Conservation (phyloP, 2,329 filamentous ascomycete species). For the Cladosporium sp. region DNA sequence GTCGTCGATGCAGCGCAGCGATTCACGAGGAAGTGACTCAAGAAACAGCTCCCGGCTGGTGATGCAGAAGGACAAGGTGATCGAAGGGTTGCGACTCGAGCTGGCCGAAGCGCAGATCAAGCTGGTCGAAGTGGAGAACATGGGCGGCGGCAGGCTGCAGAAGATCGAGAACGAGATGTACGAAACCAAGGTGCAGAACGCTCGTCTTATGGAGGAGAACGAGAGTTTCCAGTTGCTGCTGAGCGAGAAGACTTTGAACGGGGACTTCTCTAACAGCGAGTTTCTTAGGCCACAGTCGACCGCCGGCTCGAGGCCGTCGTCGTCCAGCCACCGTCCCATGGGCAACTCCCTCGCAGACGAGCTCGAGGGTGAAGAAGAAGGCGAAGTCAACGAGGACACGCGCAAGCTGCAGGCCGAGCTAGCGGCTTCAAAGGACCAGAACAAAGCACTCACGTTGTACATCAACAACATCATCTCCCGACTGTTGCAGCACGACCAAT, state of each 20-base stretch:
- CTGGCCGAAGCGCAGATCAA: slow-evolving; percentile 95
- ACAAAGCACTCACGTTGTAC: slow-evolving; percentile 94
- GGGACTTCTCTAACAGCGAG: slow-evolving; percentile 59
- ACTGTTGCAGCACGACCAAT: slow-evolving; percentile 88
- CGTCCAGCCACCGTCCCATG: slow-evolving; percentile 32
- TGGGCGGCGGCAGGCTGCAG: slow-evolving; percentile 79
- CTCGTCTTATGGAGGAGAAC: slow-evolving; percentile 95
- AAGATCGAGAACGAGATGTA: slow-evolving; percentile 88
- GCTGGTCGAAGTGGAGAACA: slow-evolving; percentile 88
- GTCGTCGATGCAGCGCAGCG: slow-evolving; percentile 79
- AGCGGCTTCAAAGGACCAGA: slow-evolving; percentile 80
- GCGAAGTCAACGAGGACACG: slow-evolving; percentile 60
- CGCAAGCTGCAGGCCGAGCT: slow-evolving; percentile 71
- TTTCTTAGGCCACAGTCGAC: slow-evolving; percentile 21
- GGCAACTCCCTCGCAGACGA: slow-evolving; percentile 79
- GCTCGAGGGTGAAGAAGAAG: slow-evolving; percentile 61
- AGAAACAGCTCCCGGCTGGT: slow-evolving; percentile 78
- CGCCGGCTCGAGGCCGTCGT: slow-evolving; percentile 52
- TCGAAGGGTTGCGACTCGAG: slow-evolving; percentile 86
- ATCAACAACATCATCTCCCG: slow-evolving; percentile 99
- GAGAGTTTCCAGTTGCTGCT: slow-evolving; percentile 96
- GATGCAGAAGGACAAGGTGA: slow-evolving; percentile 93
- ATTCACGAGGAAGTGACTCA: slow-evolving; percentile 77
- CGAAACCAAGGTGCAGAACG: slow-evolving; percentile 93
- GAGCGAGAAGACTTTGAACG: slow-evolving; percentile 91